phyloP scores from a whole-genome alignment of 345 rosid genomes.

The Eucalyptus erythrocorys region DNA sequence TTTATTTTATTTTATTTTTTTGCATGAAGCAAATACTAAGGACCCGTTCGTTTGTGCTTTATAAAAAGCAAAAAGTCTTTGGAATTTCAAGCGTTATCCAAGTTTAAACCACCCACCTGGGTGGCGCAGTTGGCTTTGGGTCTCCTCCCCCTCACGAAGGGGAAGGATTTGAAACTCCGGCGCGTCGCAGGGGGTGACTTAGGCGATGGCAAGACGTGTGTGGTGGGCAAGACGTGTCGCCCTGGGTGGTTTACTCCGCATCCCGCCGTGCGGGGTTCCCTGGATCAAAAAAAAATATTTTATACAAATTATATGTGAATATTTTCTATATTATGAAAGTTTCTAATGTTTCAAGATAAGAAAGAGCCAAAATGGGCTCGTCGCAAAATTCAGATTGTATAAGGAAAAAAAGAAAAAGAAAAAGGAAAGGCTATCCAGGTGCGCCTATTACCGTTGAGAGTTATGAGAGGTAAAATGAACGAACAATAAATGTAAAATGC shows the following conservation, averaged over 20 bases:
- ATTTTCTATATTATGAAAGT: neutral
- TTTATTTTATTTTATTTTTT: neutral
- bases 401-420: neutral
- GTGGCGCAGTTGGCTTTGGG: too few relatives aligned
- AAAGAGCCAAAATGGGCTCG: neutral
- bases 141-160: too few relatives aligned
- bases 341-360: neutral
- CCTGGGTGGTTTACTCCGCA: too few relatives aligned
- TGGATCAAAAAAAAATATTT: too few relatives aligned
- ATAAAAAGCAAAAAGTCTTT: neutral
- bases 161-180: too few relatives aligned
- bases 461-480: neutral
- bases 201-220: too few relatives aligned
- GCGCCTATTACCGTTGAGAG: neutral
- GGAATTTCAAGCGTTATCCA: accelerated
- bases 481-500: neutral
- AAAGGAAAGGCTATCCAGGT: neutral
- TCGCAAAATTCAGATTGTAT: neutral
- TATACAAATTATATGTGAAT: neutral
- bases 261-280: too few relatives aligned
- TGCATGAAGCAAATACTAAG: neutral
- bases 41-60: accelerated
- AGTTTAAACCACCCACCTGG: too few relatives aligned
- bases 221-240: too few relatives aligned
- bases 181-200: too few relatives aligned